Evolutionary conservation across 139 green algal species (phyloP).

Genomic region (Astrephomene gubernaculifera): DNA sequence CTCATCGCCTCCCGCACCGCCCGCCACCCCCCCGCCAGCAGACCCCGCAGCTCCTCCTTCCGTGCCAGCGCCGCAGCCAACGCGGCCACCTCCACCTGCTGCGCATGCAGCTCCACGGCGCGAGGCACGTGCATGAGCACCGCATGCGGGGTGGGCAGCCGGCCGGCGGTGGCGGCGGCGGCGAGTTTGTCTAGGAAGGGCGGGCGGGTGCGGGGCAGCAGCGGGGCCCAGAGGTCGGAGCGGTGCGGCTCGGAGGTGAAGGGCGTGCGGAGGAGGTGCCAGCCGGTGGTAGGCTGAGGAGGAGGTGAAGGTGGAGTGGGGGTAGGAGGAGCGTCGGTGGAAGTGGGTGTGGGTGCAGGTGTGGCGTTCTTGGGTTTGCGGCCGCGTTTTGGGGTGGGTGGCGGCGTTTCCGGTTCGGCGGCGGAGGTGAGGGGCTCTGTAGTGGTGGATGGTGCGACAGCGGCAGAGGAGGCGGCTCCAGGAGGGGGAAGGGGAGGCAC

Average conservation of each 20-base stretch:
- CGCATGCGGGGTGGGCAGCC: slow-evolving; percentile 4
- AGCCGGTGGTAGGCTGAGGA: background rate
- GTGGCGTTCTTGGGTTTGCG: too few relatives aligned
- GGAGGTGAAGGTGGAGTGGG: background rate
- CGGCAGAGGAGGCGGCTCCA: too few relatives aligned
- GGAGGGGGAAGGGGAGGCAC: too few relatives aligned
- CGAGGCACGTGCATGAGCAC: slow-evolving; percentile 28
- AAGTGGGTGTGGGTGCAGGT: background rate
- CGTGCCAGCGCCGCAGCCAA: background rate
- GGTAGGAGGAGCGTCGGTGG: background rate
- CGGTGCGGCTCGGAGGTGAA: slow-evolving; percentile 3
- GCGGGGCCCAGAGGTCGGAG: background rate
- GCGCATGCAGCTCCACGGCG: background rate
- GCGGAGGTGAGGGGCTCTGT: too few relatives aligned
- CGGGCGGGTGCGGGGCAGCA: slow-evolving; percentile 3
- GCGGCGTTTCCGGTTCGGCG: too few relatives aligned
- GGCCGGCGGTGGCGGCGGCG: background rate
- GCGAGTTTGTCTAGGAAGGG: background rate
- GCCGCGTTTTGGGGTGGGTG: too few relatives aligned
- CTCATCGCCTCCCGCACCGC: background rate
- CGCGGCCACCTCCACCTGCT: background rate
- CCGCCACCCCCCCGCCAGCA: slow-evolving; percentile 9
- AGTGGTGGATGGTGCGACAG: too few relatives aligned
- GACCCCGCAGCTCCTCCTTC: background rate
- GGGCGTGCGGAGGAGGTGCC: background rate